phyloP scores from a whole-genome alignment of 352 stramenopile species.

The Phytophthora europaea region DNA sequence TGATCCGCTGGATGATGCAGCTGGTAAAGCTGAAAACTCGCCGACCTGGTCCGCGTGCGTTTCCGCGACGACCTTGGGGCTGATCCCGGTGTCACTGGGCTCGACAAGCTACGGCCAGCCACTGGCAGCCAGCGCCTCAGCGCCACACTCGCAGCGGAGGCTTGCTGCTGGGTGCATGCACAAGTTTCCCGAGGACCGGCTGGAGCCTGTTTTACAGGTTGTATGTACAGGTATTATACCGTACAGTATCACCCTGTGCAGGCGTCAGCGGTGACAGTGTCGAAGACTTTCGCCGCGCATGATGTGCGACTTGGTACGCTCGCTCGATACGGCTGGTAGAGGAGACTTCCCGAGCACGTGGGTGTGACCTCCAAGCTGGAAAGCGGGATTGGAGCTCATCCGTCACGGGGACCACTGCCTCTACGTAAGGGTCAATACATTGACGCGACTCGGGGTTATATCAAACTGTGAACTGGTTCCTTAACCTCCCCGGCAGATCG shows the following conservation, averaged over 20 bases:
- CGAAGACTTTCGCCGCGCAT: background rate
- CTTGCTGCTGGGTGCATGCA: background rate
- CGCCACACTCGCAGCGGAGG: background rate
- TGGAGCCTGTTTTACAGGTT: background rate
- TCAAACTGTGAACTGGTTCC: slow-evolving; percentile 53
- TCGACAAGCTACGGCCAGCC: background rate
- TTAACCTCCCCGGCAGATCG: slow-evolving; percentile 34
- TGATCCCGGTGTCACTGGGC: background rate
- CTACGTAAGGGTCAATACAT: slow-evolving; percentile 1
- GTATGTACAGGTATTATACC: too few species aligned
- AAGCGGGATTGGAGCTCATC: slow-evolving; percentile 22
- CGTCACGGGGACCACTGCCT: background rate
- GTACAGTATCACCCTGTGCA: slow-evolving; percentile 9
- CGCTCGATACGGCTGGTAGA: slow-evolving; percentile 25
- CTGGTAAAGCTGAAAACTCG: slow-evolving; percentile 4
- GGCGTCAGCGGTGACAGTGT: slow-evolving; percentile 1
- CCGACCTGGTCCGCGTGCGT: slow-evolving; percentile 18
- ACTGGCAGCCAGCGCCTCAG: background rate
- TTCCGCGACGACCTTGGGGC: background rate
- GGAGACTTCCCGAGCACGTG: slow-evolving; percentile 8
- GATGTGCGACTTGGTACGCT: background rate
- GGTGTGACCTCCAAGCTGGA: slow-evolving; percentile 16
- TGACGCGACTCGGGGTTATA: background rate
- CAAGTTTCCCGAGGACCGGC: background rate
- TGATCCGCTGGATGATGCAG: slow-evolving; percentile 1